Percentiles rank a stretch among this genome's conserved stretches.
Evolutionary conservation across 2,329 filamentous ascomycete species (phyloP).

Genomic region (Scorias spongiosa): DNA sequence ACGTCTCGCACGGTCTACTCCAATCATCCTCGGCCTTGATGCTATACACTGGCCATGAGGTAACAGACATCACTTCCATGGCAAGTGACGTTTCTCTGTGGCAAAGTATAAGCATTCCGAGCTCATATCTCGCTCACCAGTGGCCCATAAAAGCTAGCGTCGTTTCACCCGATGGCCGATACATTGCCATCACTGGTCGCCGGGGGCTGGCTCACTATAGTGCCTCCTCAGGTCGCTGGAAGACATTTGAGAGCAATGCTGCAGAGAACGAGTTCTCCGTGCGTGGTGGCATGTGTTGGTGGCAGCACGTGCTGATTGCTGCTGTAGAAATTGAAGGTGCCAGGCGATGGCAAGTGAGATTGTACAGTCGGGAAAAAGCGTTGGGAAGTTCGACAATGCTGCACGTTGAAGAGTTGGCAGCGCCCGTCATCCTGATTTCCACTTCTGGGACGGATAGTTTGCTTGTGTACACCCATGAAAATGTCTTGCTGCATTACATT

Average conservation of each 20-base stretch:
- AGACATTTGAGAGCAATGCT: constrained; percentile 68
- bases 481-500: constrained; percentile 86
- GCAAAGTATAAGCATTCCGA: constrained; percentile 79
- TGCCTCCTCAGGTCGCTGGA: constrained; percentile 86
- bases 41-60: constrained; percentile 84
- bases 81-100: constrained; percentile 88
- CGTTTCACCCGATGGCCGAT: constrained; percentile 81
- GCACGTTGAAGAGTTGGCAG: constrained; percentile 61
- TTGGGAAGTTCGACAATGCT: constrained; percentile 60
- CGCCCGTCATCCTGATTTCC: constrained; percentile 59
- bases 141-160: constrained; percentile 85
- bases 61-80: constrained; percentile 78
- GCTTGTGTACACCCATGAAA: constrained; percentile 93
- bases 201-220: constrained; percentile 92
- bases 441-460: constrained; percentile 88
- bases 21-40: constrained; percentile 81
- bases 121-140: constrained; percentile 72
- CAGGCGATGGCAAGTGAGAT: constrained; percentile 61
- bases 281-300: constrained; percentile 95
- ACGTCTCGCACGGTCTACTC: constrained; percentile 75
- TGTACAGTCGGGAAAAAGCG: constrained; percentile 76
- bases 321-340: constrained; percentile 88
- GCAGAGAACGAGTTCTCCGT: constrained; percentile 86
- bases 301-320: constrained; percentile 85
- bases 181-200: constrained; percentile 88